Evolutionary conservation across 1,284 basidiomycete genomes (phyloP).

Genomic region (Golubevia pallescens): DNA sequence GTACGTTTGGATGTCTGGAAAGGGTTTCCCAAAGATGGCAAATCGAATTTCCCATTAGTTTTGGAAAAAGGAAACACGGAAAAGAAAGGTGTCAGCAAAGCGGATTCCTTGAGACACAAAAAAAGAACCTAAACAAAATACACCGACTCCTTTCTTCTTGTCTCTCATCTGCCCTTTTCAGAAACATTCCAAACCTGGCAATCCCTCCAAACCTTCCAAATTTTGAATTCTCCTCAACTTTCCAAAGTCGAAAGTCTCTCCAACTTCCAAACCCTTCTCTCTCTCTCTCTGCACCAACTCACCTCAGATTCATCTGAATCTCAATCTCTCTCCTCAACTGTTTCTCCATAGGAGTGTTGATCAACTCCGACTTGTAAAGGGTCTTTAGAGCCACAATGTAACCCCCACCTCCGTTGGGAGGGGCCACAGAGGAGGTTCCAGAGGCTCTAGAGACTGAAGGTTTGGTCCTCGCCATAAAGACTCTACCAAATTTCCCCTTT

Average conservation of each 20-base stretch:
- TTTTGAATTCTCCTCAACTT: too few species aligned
- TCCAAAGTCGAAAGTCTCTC: too few species aligned
- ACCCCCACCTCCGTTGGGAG: constrained; percentile 29
- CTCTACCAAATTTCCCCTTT: constrained; percentile 62
- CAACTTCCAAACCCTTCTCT: too few species aligned
- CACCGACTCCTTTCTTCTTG: too few species aligned
- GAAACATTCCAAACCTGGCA: too few species aligned
- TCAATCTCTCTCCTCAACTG: constrained; percentile 61
- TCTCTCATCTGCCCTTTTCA: too few species aligned
- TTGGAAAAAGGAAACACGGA: neutral
- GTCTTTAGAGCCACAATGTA: constrained; percentile 63
- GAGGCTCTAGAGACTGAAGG: neutral
- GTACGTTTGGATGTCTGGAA: constrained; percentile 51
- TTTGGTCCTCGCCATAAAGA: constrained; percentile 55
- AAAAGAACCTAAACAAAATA: neutral
- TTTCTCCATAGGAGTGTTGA: constrained; percentile 51
- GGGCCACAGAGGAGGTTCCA: neutral
- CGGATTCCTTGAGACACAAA: neutral
- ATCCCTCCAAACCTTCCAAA: too few species aligned
- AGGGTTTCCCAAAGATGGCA: neutral
- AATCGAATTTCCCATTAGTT: neutral
- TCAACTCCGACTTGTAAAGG: constrained; percentile 62
- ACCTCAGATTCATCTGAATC: constrained; percentile 62
- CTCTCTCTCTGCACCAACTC: too few species aligned
- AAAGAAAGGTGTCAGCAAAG: neutral